Conservation (phyloP, 352 stramenopile genomes). For the Hyaloperonospora brassicae region DNA sequence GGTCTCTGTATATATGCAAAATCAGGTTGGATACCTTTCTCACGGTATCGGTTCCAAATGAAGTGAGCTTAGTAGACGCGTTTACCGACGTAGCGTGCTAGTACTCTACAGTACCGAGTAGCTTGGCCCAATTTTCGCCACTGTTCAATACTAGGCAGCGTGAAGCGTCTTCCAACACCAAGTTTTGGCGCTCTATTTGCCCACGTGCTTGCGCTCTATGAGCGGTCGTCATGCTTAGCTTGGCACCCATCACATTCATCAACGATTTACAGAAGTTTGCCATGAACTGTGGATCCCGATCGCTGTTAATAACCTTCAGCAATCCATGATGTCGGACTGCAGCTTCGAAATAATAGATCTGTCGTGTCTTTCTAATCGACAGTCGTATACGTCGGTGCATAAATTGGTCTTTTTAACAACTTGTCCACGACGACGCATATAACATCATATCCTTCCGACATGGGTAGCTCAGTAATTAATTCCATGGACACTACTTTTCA, state of each 20-base stretch:
- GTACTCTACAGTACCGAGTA: background rate
- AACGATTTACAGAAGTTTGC: background rate
- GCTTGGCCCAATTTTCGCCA: background rate
- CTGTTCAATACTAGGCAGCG: constrained; percentile 10
- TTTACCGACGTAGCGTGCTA: background rate
- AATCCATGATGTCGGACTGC: background rate
- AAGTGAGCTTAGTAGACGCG: background rate
- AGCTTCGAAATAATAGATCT: background rate
- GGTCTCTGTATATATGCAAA: background rate
- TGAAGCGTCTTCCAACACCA: constrained; percentile 14
- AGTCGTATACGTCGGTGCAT: background rate
- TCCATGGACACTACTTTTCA: constrained; percentile 12
- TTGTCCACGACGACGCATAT: background rate
- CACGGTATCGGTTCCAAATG: background rate
- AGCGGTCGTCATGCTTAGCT: constrained; percentile 1
- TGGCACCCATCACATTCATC: background rate
- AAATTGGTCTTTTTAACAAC: background rate
- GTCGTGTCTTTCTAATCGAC: background rate
- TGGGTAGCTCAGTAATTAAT: constrained; percentile 21
- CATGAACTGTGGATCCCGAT: background rate
- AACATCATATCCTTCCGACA: background rate
- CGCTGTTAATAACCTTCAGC: constrained; percentile 1
- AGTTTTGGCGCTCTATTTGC: constrained; percentile 4
- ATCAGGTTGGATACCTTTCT: constrained; percentile 2
- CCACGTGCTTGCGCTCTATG: background rate